phyloP scores from a whole-genome alignment of 805 yeast genomes.

The Ogataea pignaliae region DNA sequence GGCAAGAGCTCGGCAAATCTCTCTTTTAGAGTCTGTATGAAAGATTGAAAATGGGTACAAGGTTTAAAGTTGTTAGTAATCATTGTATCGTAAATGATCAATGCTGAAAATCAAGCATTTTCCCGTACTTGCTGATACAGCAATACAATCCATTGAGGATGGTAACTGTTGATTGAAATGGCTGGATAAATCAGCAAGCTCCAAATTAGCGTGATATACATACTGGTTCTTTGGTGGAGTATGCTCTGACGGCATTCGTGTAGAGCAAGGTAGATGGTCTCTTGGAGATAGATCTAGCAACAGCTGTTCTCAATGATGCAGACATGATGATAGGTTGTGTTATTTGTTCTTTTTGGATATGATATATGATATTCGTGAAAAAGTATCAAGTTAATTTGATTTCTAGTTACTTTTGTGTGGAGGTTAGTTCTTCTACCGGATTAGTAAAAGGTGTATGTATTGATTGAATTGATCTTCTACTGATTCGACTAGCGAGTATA shows the following conservation, averaged over 20 bases:
- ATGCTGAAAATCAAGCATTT: too few relatives aligned
- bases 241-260: constrained; percentile 27
- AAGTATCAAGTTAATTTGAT: too few relatives aligned
- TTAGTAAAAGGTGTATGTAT: too few relatives aligned
- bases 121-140: too few relatives aligned
- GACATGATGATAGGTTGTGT: constrained; percentile 10
- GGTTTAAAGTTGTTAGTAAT: constrained; percentile 1
- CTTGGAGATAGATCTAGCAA: constrained; percentile 26
- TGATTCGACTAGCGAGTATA: not conserved
- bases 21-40: constrained; percentile 76
- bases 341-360: too few relatives aligned
- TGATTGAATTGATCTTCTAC: not conserved
- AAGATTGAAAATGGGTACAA: constrained; percentile 1
- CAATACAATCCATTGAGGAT: too few relatives aligned
- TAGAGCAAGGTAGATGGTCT: constrained; percentile 13
- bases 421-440: too few relatives aligned
- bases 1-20: constrained; percentile 92
- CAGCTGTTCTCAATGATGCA: constrained; percentile 23
- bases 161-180: not conserved
- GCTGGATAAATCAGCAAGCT: not conserved
- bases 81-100: not conserved
- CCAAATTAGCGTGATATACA: constrained; percentile 6
- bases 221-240: constrained; percentile 36
- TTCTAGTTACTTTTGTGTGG: too few relatives aligned
- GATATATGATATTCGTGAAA: too few relatives aligned